Base-by-base conservation (phyloP, 2,329 filamentous ascomycete species). In the Microsporum ferrugineum region DNA sequence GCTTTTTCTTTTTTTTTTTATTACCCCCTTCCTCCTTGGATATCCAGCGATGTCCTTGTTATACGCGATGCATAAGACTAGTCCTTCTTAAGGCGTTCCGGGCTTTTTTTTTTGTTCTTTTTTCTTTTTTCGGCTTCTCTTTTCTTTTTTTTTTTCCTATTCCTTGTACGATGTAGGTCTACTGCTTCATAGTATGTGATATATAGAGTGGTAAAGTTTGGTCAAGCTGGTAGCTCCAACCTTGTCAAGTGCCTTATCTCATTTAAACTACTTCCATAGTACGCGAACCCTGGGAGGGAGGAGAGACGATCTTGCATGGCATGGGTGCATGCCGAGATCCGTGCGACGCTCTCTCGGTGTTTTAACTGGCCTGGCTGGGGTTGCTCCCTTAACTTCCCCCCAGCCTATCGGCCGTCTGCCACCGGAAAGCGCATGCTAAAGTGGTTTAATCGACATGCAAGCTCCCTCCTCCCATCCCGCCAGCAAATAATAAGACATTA, bases 331-430 rank as follows among this genome's bases (percentile, higher is more conserved):
- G 49, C 49, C 49, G 49, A 53, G 49, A 53, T 53, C 49, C 49
- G 49, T 53, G 49, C 49, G 49, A 53, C 49, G 27, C 12, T 34
- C 10, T 23, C 17, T 23, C 17, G 17, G 17, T 23, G 17, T 23
- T 23, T 23, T 23, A 23, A 23, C 17, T 23, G 17, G 17, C 17
- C 17, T 23, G 17, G 17, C 17, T 23, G 17, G 17, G 17, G 17
- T 23, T 23, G 17, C 17, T 23, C 17, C 17, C 17, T 23, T 23
- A 23, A 1, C 17, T 23, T 23, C 17, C 17, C 14, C 4, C 29
- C 49, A 31, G 27, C 49, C 49, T 53, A 53, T 53, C 49, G 49
- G 49, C 49, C 49, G 49, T 53, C 49, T 53, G 49, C 49, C 49
- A 53, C 12, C 39, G 5, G n/a, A 23, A 23, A 23, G 17, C 17